A percentile compares a stretch with the other conserved stretches of the same genome.
phyloP scores from a whole-genome alignment of 75 land plant species.

The Picea sitchensis region DNA sequence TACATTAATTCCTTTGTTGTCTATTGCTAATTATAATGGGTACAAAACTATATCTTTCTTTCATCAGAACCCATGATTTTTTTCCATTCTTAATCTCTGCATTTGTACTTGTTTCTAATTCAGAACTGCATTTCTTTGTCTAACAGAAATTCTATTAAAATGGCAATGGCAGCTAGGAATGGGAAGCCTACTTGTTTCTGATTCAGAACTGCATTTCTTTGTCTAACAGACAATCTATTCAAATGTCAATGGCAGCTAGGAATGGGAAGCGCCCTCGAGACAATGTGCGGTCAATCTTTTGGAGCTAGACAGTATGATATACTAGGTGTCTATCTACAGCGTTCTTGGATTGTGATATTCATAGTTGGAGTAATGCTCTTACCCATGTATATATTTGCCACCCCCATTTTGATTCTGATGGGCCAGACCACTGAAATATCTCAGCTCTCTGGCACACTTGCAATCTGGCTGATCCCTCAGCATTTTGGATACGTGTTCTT shows the following conservation, averaged over 20 bases:
- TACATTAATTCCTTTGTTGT: too few relatives aligned
- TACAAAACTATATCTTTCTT: too few relatives aligned
- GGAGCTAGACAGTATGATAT: conserved; percentile 55
- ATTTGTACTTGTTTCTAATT: too few relatives aligned
- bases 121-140: too few relatives aligned
- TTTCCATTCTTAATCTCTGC: too few relatives aligned
- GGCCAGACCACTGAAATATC: conserved; percentile 40
- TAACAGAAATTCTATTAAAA: too few relatives aligned
- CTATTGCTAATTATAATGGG: too few relatives aligned
- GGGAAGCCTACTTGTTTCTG: too few relatives aligned
- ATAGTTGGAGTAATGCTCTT: conserved; percentile 27
- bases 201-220: too few relatives aligned
- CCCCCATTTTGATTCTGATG: conserved; percentile 31
- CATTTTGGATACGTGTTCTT: conserved; percentile 30
- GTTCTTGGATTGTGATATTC: conserved; percentile 58
- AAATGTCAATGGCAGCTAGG: conserved; percentile 39
- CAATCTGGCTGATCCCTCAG: conserved; percentile 38
- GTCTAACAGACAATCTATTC: too few relatives aligned
- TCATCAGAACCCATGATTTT: too few relatives aligned
- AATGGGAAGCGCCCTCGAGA: conserved; percentile 84
- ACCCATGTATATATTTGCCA: conserved; percentile 47
- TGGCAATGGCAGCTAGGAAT: too few relatives aligned
- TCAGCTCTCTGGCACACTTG: conserved; percentile 23
- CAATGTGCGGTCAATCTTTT: conserved; percentile 76
- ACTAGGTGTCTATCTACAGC: conserved; percentile 68